Evolutionary conservation across 2,329 filamentous ascomycete genomes (phyloP), one percentile per base, ranked within the genome.

Genomic region (Plenodomus lindquistii): DNA sequence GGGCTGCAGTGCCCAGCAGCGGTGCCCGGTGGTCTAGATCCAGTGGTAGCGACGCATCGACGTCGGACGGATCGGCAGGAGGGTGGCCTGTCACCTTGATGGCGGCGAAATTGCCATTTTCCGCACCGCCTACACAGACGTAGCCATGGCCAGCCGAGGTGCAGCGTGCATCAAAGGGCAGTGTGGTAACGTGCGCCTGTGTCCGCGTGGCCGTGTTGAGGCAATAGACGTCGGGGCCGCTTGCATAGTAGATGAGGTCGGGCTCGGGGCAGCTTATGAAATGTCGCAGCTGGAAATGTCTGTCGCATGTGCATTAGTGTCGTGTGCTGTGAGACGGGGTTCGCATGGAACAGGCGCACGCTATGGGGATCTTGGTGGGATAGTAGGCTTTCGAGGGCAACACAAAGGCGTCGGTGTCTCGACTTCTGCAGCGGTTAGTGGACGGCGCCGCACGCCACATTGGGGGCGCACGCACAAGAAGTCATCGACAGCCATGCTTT

Each of bases 261-360:
- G 85, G 80, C 64, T 89, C 84, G 58, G 90, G 86, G 20, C 86
- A 87, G 71, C 89, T 93, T 68, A 97, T 88, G 60, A 96, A 86
- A 60, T 95, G 93, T 46, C 93, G 89, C 38, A 99, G 80, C 75
- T 94, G 89, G 85, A 88, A 92, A 74, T 94, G 89, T 59, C 88
- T 92, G 63, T n/a, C n/a, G n/a, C n/a, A n/a, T 29, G 16, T 34
- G 36, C 24, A 50, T 67, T 42, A 68, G 59, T 44, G 17, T 16
- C 40, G 27, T 21, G 29, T 17, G 19, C 16, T 15, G 2, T 22
- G 8, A 9, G 4, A 16, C 41, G 44, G 16, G 37, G 31, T 36
- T 19, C n/a, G n/a, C n/a, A n/a, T n/a, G 31, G 15, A 42, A 41
- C 24, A 16, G 42, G 52, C 75, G 65, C 65, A 78, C 75, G 75